Base-by-base conservation (phyloP, 441 rosid genomes). In the Eruca vesicaria region DNA sequence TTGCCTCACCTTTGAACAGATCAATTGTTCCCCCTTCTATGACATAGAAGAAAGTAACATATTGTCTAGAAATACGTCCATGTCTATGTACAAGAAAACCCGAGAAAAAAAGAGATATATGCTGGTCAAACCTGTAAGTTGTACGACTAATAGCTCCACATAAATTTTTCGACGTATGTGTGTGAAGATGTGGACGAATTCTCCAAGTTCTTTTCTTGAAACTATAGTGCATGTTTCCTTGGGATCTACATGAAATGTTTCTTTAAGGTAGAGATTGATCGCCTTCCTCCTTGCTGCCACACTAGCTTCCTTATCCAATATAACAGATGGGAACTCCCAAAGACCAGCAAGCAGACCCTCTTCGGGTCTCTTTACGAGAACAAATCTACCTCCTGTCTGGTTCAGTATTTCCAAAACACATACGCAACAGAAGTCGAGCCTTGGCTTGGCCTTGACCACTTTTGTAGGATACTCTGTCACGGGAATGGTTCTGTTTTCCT, bases 281-380 rank as follows among this genome's bases (percentile, higher is more conserved):
- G 74, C 86, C 38, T 84, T 80, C 81, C 90, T 87, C 86, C 97
- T 89, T 20, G 50, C 66, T 29, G 82, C 56, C 63, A 82, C 75
- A 73, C 83, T 84, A 56, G 82, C 78, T 79, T 87, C 97, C 74
- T 84, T 76, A 28, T 79, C 81, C 80, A 90, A 61, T 48, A 66
- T 70, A 75, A 89, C 85, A 36, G 91, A 83, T 26, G 98, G 97
- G 71, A 94, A 94, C 85, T 94, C 98, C 98, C 97, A 92, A 33
- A 94, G 95, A 79, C 98, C 97, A 61, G 97, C 97, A 78, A 94
- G 98, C 77, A 94, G 80, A 64, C 98, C 97, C 55, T 80, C 89
- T 55, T 89, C 84, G 38, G 97, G 97, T 82, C 97, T 90, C 79
- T 87, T 92, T 63, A 92, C 82, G 2, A 94, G 88, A 85, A 92